phyloP scores from a whole-genome alignment of 768 basidiomycete genomes.

The Naematelia aurantialba region DNA sequence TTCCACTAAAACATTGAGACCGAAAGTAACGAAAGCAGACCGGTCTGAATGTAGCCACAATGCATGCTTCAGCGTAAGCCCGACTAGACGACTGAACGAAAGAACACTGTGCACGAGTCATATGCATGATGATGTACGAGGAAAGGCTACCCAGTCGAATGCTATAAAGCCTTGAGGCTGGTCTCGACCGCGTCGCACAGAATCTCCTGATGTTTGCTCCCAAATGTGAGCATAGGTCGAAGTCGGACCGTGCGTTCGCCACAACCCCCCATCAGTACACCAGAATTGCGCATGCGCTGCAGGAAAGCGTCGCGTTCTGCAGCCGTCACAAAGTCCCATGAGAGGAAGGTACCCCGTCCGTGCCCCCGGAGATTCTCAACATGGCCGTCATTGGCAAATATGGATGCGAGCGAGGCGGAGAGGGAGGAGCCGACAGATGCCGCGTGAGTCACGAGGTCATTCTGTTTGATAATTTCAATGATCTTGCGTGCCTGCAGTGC shows the following conservation, averaged over 20 bases:
- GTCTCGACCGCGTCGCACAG: slow-evolving; percentile 9
- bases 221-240: slow-evolving; percentile 51
- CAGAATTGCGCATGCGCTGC: slow-evolving; percentile 40
- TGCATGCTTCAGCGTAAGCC: no score
- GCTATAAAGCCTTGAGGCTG: not conserved
- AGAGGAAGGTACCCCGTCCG: slow-evolving; percentile 51
- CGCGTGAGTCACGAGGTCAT: slow-evolving; percentile 50
- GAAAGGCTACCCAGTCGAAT: no score
- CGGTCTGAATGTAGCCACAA: no score
- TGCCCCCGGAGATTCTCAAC: slow-evolving; percentile 46
- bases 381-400: slow-evolving; percentile 22
- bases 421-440: slow-evolving; percentile 45
- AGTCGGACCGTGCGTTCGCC: slow-evolving; percentile 40
- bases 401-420: slow-evolving; percentile 30
- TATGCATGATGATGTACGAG: no score
- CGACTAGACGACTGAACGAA: no score
- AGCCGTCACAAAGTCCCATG: slow-evolving; percentile 49
- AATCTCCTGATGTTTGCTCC: slow-evolving; percentile 37
- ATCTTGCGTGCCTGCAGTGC: slow-evolving; percentile 51
- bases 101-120: no score
- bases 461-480: slow-evolving; percentile 48
- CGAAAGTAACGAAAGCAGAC: no score
- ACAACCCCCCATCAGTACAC: slow-evolving; percentile 52
- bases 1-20: no score
- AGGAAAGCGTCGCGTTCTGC: slow-evolving; percentile 47